Percentiles rank a stretch among this genome's conserved stretches.
These are phyloP conservation scores for Microglena sp. DNA, from an alignment of 139 green algal genomes.

Conservation along the genomic window DNA sequence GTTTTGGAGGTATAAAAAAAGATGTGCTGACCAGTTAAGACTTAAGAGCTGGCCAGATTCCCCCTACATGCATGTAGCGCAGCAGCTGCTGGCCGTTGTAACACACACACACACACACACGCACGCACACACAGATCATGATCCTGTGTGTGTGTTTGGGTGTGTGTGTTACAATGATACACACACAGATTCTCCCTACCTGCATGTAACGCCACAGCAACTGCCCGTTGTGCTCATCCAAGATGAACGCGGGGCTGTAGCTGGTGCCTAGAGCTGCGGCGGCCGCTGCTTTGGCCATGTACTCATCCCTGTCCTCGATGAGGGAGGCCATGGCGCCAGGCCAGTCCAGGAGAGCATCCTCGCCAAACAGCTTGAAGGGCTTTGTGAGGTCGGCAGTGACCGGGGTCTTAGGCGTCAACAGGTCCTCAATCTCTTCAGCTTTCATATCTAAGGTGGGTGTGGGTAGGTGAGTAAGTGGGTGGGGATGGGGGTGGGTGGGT, in stretches of 20 bases:
- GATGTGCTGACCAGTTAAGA: not conserved
- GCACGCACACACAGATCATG: no score
- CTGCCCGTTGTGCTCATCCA: constrained; percentile 23
- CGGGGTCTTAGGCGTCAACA: constrained; percentile 52
- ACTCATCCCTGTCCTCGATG: constrained; percentile 66
- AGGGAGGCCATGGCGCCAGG: constrained; percentile 61
- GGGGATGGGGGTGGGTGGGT: no score
- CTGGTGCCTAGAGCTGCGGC: constrained; percentile 38
- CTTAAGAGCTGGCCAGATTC: no score
- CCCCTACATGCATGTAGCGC: no score
- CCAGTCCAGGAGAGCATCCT: constrained; percentile 81
- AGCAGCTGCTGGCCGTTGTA: no score
- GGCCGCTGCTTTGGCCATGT: constrained; percentile 63
- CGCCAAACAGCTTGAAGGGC: constrained; percentile 58
- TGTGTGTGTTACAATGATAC: not conserved
- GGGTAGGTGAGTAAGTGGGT: no score
- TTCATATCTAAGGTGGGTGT: constrained; percentile 21
- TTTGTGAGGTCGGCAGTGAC: constrained; percentile 34
- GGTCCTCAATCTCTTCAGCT: constrained; percentile 63
- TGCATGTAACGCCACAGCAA: constrained; percentile 57
- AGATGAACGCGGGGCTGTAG: constrained; percentile 39
- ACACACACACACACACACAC: no score
- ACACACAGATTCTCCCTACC: not conserved
- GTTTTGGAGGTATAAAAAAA: not conserved
- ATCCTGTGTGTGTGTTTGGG: not conserved